phyloP scores from a whole-genome alignment of 1,284 basidiomycete genomes.

The Leccinum pachyderme region DNA sequence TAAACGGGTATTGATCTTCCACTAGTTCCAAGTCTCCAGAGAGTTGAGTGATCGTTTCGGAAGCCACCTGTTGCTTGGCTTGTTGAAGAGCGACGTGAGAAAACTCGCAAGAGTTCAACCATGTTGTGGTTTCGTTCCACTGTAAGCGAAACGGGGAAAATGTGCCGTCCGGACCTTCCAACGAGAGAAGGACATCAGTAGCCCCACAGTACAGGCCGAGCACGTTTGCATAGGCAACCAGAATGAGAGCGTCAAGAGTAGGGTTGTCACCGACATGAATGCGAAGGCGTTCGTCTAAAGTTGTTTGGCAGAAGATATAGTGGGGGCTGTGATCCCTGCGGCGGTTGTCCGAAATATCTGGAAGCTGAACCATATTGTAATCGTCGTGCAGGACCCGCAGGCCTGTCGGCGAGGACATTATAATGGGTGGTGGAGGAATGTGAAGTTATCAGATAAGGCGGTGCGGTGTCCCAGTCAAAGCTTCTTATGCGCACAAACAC shows the following conservation, averaged over 20 bases:
- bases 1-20: slow-evolving; percentile 19
- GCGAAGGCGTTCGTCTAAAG: slow-evolving; percentile 4
- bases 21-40: slow-evolving; percentile 14
- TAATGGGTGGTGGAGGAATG: neutral
- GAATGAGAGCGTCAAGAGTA: slow-evolving; percentile 17
- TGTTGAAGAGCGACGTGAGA: slow-evolving; percentile 24
- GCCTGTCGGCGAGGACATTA: slow-evolving; percentile 8
- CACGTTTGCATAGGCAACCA: slow-evolving; percentile 37
- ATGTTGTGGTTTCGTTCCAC: slow-evolving; percentile 38
- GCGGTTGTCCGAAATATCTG: slow-evolving; percentile 38
- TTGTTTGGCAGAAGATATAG: slow-evolving; percentile 6
- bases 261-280: slow-evolving; percentile 1
- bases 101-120: slow-evolving; percentile 29
- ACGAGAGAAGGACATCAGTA: slow-evolving; percentile 40
- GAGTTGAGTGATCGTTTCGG: slow-evolving; percentile 10
- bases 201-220: slow-evolving; percentile 41
- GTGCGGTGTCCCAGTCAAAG: neutral
- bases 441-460: slow-evolving; percentile 14
- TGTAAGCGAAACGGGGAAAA: slow-evolving; percentile 34
- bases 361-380: slow-evolving; percentile 35
- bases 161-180: slow-evolving; percentile 18
- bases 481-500: neutral
- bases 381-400: slow-evolving; percentile 25
- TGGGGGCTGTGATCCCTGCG: slow-evolving; percentile 3
- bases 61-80: slow-evolving; percentile 8